Evolutionary conservation across 2,329 filamentous ascomycete species (phyloP).

Genomic region (Diaporthe citriasiana): DNA sequence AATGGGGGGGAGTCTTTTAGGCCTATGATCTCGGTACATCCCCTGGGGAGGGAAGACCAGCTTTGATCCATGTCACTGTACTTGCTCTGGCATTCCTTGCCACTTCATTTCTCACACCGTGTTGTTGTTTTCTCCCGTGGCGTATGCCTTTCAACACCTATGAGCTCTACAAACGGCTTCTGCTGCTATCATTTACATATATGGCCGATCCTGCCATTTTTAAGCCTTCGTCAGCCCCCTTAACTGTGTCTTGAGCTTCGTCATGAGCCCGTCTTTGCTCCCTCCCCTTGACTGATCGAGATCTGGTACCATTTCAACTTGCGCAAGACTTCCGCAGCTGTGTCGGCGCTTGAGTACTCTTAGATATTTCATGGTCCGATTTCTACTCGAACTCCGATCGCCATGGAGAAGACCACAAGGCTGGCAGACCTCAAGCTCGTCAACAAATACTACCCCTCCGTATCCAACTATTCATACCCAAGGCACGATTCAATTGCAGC

Average conservation of each 20-base stretch:
- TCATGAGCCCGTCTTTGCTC: conserved; percentile 17
- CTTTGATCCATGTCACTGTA: conserved; percentile 21
- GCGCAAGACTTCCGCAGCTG: conserved; percentile 5
- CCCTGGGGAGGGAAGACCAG: neutral
- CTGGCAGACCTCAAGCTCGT: conserved; percentile 42
- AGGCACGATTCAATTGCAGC: conserved; percentile 18
- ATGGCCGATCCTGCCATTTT: conserved; percentile 25
- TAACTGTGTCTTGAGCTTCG: conserved; percentile 1
- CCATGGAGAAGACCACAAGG: conserved; percentile 39
- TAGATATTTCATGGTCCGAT: neutral
- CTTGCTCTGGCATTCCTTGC: conserved; percentile 38
- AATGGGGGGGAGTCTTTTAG: neutral
- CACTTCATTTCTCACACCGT: conserved; percentile 42
- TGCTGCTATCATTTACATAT: conserved; percentile 36
- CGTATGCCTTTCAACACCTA: neutral
- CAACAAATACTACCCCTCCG: conserved; percentile 41
- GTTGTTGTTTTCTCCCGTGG: conserved; percentile 39
- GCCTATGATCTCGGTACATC: conserved; percentile 16
- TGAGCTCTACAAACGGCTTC: neutral
- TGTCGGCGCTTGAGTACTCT: neutral
- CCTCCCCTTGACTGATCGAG: neutral
- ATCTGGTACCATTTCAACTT: neutral
- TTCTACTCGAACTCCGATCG: neutral
- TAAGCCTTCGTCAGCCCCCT: conserved; percentile 22
- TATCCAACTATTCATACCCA: conserved; percentile 42